Evolutionary conservation across 805 yeast genomes (phyloP).

Genomic region (Torulaspora maleeae): DNA sequence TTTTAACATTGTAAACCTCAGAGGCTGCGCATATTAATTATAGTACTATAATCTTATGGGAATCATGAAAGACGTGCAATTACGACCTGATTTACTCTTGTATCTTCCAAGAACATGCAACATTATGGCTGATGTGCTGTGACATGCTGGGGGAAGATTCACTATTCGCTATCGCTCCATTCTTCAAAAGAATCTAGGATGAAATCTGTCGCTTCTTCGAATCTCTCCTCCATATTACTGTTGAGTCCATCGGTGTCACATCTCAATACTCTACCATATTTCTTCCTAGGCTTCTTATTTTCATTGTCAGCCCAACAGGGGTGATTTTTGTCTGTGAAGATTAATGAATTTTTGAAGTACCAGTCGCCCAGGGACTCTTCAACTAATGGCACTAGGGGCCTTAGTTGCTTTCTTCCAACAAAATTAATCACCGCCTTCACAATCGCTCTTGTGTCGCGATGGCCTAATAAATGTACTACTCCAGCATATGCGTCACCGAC

Average conservation of each 20-base stretch:
- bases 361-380: slow-evolving; percentile 90
- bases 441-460: slow-evolving; percentile 60
- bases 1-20: not conserved
- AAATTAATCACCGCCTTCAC: slow-evolving; percentile 70
- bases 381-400: slow-evolving; percentile 76
- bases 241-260: slow-evolving; percentile 68
- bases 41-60: not conserved
- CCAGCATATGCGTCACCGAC: slow-evolving; percentile 88
- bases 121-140: too few relatives aligned
- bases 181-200: slow-evolving; percentile 75
- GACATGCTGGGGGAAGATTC: not conserved
- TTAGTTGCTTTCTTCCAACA: slow-evolving; percentile 61
- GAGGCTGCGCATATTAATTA: not conserved
- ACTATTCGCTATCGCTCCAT: slow-evolving; percentile 42
- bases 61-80: slow-evolving; percentile 1
- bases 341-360: slow-evolving; percentile 81
- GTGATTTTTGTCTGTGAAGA: slow-evolving; percentile 71
- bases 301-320: slow-evolving; percentile 69
- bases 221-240: slow-evolving; percentile 73
- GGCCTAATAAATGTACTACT: slow-evolving; percentile 81
- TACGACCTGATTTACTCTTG: not conserved
- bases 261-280: slow-evolving; percentile 82
- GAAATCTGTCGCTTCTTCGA: slow-evolving; percentile 82
- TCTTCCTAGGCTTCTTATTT: slow-evolving; percentile 75
- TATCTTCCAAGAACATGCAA: too few relatives aligned